Conservation (phyloP, 176 grass and related monocot genomes). For the Avena sativa region DNA sequence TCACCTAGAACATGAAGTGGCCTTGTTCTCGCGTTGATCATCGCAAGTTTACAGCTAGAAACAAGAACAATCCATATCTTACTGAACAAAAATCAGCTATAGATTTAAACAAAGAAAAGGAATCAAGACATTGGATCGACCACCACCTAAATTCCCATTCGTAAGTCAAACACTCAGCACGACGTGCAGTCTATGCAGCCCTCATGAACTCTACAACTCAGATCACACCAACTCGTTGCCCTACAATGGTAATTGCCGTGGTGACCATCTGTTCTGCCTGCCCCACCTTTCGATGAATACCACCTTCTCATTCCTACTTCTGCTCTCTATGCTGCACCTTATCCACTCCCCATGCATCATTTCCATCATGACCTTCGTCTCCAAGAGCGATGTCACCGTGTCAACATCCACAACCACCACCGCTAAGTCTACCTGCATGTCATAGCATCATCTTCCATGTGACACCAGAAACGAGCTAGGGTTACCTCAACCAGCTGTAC, state of each 20-base stretch:
- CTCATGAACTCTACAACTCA: not conserved
- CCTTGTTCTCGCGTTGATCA: not conserved
- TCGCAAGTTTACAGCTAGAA: slow-evolving; percentile 14
- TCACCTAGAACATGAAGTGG: not conserved
- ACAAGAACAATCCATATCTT: not conserved
- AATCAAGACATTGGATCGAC: not conserved
- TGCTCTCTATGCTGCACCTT: not conserved
- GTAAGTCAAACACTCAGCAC: not conserved
- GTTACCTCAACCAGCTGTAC: not conserved
- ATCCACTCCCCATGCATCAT: not conserved
- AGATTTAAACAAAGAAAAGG: not conserved
- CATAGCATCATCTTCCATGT: slow-evolving; percentile 3
- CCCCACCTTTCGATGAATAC: not conserved
- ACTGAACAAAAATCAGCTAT: not conserved
- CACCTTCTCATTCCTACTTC: not conserved
- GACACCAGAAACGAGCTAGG: not conserved
- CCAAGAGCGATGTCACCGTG: not conserved
- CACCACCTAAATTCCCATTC: not conserved
- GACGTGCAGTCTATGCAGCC: not conserved
- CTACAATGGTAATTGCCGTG: not conserved
- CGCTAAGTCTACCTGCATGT: not conserved
- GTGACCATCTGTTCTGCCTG: not conserved
- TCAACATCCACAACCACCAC: not conserved
- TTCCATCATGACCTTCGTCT: not conserved
- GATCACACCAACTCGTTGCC: not conserved